Conservation (phyloP, 768 basidiomycete species). For the Lactarius deliciosus region DNA sequence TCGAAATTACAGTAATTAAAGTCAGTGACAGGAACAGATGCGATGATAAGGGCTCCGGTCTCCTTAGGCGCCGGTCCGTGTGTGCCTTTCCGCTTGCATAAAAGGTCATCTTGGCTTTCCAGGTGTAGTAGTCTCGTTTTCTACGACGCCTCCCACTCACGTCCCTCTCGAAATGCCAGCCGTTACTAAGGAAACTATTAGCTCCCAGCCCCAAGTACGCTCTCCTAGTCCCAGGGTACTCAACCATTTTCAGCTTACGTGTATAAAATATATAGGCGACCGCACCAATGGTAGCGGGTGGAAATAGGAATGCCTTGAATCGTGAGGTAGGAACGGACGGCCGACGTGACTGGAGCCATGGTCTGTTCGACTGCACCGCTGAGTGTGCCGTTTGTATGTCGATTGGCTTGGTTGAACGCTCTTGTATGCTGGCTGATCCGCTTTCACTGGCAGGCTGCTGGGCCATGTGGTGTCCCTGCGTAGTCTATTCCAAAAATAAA, state of each 20-base stretch:
- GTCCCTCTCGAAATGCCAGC: background rate
- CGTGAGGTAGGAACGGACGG: slow-evolving; percentile 34
- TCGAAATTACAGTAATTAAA: no score
- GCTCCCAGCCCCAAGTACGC: background rate
- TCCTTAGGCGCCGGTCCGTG: no score
- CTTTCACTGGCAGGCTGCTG: slow-evolving; percentile 35
- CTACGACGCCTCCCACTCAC: slow-evolving; percentile 17
- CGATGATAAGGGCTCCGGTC: slow-evolving; percentile 20
- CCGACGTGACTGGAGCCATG: slow-evolving; percentile 38
- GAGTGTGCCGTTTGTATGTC: slow-evolving; percentile 34
- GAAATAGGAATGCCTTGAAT: slow-evolving; percentile 33
- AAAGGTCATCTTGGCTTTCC: background rate
- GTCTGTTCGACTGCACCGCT: slow-evolving; percentile 32
- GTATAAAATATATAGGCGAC: background rate
- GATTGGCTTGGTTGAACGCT: slow-evolving; percentile 3
- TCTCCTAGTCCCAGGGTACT: background rate
- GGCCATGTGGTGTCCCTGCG: slow-evolving; percentile 43
- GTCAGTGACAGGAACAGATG: no score
- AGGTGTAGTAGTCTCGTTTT: background rate
- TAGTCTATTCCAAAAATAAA: slow-evolving; percentile 43
- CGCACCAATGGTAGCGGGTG: slow-evolving; percentile 11
- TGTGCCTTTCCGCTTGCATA: background rate
- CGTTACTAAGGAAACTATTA: background rate
- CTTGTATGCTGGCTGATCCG: slow-evolving; percentile 22
- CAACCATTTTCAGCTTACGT: background rate